phyloP scores from a whole-genome alignment of 2,329 filamentous ascomycete species.

The Myrmaecium sp. region DNA sequence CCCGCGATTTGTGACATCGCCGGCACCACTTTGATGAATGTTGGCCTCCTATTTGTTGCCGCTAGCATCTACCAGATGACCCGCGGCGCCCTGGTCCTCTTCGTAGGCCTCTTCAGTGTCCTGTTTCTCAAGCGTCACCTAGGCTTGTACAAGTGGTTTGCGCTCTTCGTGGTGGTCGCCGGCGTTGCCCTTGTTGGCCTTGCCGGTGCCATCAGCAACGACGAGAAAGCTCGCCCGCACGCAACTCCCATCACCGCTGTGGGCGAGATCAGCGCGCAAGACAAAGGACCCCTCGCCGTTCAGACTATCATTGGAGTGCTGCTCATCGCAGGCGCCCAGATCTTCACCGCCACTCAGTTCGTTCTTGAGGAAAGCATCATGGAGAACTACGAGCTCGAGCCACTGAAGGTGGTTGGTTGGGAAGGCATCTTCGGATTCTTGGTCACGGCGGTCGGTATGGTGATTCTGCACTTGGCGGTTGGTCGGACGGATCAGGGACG shows the following conservation, averaged over 20 bases:
- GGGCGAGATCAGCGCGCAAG: constrained; percentile 1
- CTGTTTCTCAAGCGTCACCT: constrained; percentile 70
- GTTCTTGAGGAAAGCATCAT: constrained; percentile 91
- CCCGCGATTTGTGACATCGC: constrained; percentile 89
- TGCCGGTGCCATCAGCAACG: constrained; percentile 65
- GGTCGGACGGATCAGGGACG: constrained; percentile 57
- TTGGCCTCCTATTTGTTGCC: constrained; percentile 80
- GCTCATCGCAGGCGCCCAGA: constrained; percentile 82
- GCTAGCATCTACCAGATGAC: constrained; percentile 99
- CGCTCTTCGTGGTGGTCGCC: constrained; percentile 67
- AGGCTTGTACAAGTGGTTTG: constrained; percentile 80
- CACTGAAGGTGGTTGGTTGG: constrained; percentile 86
- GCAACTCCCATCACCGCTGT: constrained; percentile 1
- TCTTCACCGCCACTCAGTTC: constrained; percentile 94
- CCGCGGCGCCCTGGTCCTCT: constrained; percentile 79
- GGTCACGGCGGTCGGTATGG: constrained; percentile 63
- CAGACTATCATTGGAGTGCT: constrained; percentile 68
- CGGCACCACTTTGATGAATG: constrained; percentile 94
- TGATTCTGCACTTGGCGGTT: constrained; percentile 59
- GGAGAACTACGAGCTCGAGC: constrained; percentile 60
- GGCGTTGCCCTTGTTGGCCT: constrained; percentile 84
- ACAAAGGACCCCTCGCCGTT: constrained; percentile 34
- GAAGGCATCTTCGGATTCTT: constrained; percentile 83
- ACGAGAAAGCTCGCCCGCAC: constrained; percentile 37
- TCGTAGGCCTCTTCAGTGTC: constrained; percentile 90